Percentiles rank a stretch among this genome's conserved stretches.
phyloP scores from a whole-genome alignment of 345 rosid species.

The Anastatica hierochuntica region DNA sequence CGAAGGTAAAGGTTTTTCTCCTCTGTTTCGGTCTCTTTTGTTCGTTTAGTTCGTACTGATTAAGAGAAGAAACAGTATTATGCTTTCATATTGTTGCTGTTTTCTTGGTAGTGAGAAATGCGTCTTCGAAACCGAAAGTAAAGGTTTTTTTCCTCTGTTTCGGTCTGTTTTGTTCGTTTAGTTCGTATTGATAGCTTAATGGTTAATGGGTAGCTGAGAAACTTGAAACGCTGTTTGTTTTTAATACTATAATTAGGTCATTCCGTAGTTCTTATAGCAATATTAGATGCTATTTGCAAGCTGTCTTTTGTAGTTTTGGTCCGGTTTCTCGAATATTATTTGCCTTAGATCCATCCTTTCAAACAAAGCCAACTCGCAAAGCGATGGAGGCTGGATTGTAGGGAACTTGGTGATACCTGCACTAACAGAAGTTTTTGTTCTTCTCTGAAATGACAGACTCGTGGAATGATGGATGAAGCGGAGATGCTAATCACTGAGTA shows the following conservation, averaged over 20 bases:
- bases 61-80: background rate
- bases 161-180: background rate
- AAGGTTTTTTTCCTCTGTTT: background rate
- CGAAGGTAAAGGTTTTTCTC: background rate
- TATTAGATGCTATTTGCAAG: no score
- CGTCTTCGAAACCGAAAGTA: background rate
- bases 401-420: no score
- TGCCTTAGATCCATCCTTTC: no score
- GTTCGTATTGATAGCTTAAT: background rate
- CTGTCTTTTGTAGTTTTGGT: no score
- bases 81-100: background rate
- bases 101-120: no score
- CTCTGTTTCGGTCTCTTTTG: background rate
- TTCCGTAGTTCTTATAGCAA: no score
- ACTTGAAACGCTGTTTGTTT: no score
- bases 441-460: constrained; percentile 1
- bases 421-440: constrained; percentile 1
- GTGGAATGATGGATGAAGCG: constrained; percentile 13
- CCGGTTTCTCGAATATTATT: background rate
- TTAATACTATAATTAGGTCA: no score
- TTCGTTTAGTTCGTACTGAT: background rate
- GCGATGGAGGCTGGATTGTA: no score
- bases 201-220: no score
- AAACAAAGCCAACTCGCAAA: no score
- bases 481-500: constrained; percentile 27